phyloP scores from a whole-genome alignment of 257 asterid species.

The Solanum lycopersicoides region DNA sequence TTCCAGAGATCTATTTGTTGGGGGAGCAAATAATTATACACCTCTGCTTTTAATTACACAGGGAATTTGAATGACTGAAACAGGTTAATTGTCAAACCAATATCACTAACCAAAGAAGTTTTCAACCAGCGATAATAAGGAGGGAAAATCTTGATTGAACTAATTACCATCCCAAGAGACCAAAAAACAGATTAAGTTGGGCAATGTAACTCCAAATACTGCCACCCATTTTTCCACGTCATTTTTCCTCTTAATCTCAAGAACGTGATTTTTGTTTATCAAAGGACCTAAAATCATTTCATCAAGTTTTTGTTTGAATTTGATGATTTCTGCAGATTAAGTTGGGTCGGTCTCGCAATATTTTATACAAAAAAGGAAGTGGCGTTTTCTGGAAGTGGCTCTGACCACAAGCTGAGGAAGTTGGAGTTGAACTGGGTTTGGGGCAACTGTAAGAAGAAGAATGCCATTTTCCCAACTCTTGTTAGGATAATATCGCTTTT shows the following conservation, averaged over 20 bases:
- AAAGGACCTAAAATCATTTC: not conserved
- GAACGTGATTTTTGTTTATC: not conserved
- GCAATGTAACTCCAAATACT: not conserved
- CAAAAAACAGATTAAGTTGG: not conserved
- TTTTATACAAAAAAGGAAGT: not conserved
- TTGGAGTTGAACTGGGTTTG: not conserved
- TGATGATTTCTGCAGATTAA: not conserved
- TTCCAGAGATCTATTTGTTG: not conserved
- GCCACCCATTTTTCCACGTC: not conserved
- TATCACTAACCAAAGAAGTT: not conserved
- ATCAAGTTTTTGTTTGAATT: not conserved
- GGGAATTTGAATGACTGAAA: not conserved
- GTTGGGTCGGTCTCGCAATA: not conserved
- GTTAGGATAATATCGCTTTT: not conserved
- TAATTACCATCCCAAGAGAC: not conserved
- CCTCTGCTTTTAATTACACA: not conserved
- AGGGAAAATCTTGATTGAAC: not conserved
- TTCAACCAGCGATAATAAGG: not conserved
- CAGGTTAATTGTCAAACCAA: not conserved
- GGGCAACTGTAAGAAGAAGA: not conserved
- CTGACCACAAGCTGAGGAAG: not conserved
- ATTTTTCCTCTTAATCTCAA: not conserved
- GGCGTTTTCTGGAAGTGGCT: not conserved
- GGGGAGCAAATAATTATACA: not conserved
- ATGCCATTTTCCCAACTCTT: not conserved